These are phyloP conservation scores for Senecio squalidus DNA, from an alignment of 140 eudicot genomes.

Conservation along the genomic window DNA sequence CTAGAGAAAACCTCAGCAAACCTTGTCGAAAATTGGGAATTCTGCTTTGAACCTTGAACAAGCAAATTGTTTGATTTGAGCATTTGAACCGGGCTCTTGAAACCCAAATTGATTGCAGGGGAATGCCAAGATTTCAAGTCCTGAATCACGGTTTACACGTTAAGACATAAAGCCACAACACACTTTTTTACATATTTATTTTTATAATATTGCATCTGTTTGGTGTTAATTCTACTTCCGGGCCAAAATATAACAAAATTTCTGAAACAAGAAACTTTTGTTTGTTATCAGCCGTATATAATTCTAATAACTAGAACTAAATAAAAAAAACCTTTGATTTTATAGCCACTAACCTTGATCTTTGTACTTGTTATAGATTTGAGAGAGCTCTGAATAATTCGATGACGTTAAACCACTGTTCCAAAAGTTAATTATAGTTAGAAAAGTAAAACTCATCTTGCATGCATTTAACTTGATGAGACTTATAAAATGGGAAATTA, in stretches of 20 bases:
- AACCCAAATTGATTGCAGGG: conserved; percentile 95
- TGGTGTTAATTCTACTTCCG: too few species aligned
- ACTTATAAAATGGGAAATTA: conserved; percentile 26
- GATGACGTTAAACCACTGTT: conserved; percentile 84
- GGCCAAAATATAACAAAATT: too few species aligned
- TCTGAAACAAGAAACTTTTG: too few species aligned
- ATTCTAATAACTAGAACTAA: not conserved
- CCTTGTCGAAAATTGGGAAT: conserved; percentile 93
- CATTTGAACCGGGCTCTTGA: conserved; percentile 93
- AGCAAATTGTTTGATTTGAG: conserved; percentile 77
- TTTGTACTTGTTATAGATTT: conserved; percentile 79
- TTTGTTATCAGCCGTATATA: too few species aligned
- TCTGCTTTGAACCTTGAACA: conserved; percentile 90
- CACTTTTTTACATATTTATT: not conserved
- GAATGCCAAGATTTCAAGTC: conserved; percentile 85
- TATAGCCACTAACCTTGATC: conserved; percentile 58
- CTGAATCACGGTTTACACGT: conserved; percentile 33
- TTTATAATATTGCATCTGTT: not conserved
- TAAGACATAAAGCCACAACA: not conserved
- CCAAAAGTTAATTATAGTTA: conserved; percentile 25
- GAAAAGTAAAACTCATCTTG: not conserved
- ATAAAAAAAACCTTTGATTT: not conserved
- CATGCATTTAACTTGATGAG: not conserved
- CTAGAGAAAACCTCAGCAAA: conserved; percentile 17
- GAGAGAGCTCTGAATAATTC: conserved; percentile 77